A percentile compares a stretch with the other conserved stretches of the same genome.
Conservation (phyloP, 768 basidiomycete genomes). For the Boletus reticulatus region DNA sequence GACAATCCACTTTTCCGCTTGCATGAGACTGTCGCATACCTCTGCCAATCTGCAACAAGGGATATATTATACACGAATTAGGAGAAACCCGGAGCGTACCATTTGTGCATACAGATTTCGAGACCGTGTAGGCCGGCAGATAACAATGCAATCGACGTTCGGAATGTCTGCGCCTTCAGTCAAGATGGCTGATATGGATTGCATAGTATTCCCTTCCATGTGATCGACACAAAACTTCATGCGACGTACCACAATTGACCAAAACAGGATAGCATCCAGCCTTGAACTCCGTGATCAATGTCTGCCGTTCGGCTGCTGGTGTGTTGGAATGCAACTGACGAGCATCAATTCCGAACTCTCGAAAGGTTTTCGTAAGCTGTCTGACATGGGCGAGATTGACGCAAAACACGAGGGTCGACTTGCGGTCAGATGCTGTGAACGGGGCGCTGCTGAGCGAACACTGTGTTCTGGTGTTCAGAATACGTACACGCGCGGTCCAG, state of each 20-base stretch:
- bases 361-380: slow-evolving; percentile 70
- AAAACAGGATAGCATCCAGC: slow-evolving; percentile 78
- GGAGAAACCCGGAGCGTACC: slow-evolving; percentile 42
- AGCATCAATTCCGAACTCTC: slow-evolving; percentile 77
- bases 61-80: not conserved
- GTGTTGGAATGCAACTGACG: slow-evolving; percentile 75
- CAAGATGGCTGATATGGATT: slow-evolving; percentile 55
- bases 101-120: slow-evolving; percentile 91
- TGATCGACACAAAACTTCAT: not conserved
- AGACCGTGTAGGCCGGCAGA: slow-evolving; percentile 87
- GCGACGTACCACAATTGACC: slow-evolving; percentile 76
- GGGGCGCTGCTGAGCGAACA: slow-evolving; percentile 1
- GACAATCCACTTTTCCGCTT: slow-evolving; percentile 82
- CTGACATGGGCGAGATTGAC: slow-evolving; percentile 81
- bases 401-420: slow-evolving; percentile 92
- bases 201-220: not conserved
- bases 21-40: slow-evolving; percentile 83
- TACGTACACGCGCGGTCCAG: slow-evolving; percentile 75
- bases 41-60: slow-evolving; percentile 70
- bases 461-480: not conserved
- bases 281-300: slow-evolving; percentile 65
- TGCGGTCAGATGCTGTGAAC: slow-evolving; percentile 48
- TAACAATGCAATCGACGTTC: slow-evolving; percentile 86
- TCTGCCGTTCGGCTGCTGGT: slow-evolving; percentile 57
- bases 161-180: slow-evolving; percentile 96